A percentile compares a stretch with the other conserved stretches of the same genome.
These are phyloP conservation scores for Microbotryomycetes sp. DNA, from an alignment of 1,284 basidiomycete species.

Conservation along the genomic window DNA sequence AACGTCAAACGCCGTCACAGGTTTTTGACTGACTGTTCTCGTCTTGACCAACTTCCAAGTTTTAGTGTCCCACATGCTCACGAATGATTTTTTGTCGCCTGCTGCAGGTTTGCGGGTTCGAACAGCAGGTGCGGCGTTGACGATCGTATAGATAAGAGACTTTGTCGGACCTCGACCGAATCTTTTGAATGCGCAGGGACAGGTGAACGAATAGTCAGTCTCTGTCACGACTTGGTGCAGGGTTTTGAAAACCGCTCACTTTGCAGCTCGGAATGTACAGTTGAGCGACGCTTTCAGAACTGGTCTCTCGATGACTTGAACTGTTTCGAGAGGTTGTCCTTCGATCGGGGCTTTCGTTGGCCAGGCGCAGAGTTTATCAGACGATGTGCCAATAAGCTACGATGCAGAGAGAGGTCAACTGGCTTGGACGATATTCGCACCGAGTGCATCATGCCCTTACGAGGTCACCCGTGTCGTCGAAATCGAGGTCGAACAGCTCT, in stretches of 20 bases:
- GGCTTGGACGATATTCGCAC: neutral
- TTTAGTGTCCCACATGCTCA: slow-evolving; percentile 36
- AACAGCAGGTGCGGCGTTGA: slow-evolving; percentile 56
- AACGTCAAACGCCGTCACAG: slow-evolving; percentile 76
- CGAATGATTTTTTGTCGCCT: slow-evolving; percentile 30
- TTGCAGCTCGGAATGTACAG: slow-evolving; percentile 65
- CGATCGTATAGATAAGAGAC: slow-evolving; percentile 58
- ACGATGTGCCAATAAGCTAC: slow-evolving; percentile 22
- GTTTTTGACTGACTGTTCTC: slow-evolving; percentile 58
- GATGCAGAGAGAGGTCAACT: neutral
- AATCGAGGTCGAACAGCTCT: slow-evolving; percentile 34
- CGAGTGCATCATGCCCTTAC: neutral
- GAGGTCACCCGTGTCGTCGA: slow-evolving; percentile 21
- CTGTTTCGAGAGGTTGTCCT: slow-evolving; percentile 5
- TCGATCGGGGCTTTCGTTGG: slow-evolving; percentile 3
- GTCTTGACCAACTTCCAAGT: slow-evolving; percentile 43
- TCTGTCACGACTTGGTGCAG: neutral
- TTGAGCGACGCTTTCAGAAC: slow-evolving; percentile 33
- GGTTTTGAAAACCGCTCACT: slow-evolving; percentile 44
- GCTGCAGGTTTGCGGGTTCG: neutral
- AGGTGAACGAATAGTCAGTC: neutral
- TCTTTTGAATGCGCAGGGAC: slow-evolving; percentile 38
- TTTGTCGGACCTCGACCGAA: slow-evolving; percentile 54
- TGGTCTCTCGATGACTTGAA: slow-evolving; percentile 34
- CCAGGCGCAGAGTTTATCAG: slow-evolving; percentile 24